A percentile compares a stretch with the other conserved stretches of the same genome.
Evolutionary conservation across 371 early-diverging fungal species (phyloP).

Genomic region (Capillidium heterosporum): DNA sequence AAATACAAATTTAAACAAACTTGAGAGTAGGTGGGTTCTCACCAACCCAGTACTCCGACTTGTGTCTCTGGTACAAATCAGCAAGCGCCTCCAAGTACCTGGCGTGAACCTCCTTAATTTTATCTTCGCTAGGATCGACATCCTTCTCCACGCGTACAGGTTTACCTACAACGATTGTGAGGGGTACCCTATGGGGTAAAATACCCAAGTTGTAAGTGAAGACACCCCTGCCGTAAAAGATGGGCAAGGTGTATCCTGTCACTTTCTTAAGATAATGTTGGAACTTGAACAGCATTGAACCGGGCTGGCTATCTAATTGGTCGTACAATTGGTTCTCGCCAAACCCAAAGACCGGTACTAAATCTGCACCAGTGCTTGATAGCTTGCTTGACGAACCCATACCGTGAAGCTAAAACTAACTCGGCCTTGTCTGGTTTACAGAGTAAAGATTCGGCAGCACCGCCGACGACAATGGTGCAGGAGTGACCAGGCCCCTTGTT

Average conservation of each 20-base stretch:
- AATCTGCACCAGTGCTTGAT: conserved; percentile 30
- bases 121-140: conserved; percentile 35
- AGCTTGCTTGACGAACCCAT: conserved; percentile 68
- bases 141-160: conserved; percentile 34
- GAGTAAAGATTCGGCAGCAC: conserved; percentile 48
- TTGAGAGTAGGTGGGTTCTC: too few relatives aligned
- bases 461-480: conserved; percentile 54
- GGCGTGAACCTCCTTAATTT: conserved; percentile 36
- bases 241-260: conserved; percentile 45
- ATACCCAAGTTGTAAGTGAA: conserved; percentile 41
- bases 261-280: conserved; percentile 37
- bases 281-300: conserved; percentile 25
- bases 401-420: conserved; percentile 41
- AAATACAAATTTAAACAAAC: too few relatives aligned
- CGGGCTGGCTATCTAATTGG: conserved; percentile 28
- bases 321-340: conserved; percentile 68
- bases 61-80: conserved; percentile 37
- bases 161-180: conserved; percentile 35
- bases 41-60: too few relatives aligned
- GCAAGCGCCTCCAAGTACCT: conserved; percentile 40
- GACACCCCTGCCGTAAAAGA: conserved; percentile 55
- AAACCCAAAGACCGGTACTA: conserved; percentile 59
- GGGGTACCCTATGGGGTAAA: conserved; percentile 30
- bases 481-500: conserved; percentile 50
- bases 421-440: conserved; percentile 40